Evolutionary conservation across 148 eudicot genomes (phyloP), one percentile per base, ranked within the genome.

Genomic region (Camellia sinensis): DNA sequence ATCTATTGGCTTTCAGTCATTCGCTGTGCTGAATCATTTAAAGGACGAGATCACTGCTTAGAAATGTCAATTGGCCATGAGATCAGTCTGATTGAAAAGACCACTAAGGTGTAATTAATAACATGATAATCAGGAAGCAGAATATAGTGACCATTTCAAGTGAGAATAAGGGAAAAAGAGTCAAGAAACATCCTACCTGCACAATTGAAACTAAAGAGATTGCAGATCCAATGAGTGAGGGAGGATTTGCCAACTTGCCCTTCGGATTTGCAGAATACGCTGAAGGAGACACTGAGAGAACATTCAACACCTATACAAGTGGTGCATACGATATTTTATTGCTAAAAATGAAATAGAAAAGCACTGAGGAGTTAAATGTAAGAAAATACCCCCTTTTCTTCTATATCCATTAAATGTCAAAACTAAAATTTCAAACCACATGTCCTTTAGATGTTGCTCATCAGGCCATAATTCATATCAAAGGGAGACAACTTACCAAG

Each of bases 201-300:
- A 88, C 87, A 41, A 88, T 84, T 76, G 93, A 90, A 50, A 90
- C 93, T 74, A 90, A 81, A 74, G 93, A 88, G 64, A 90, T 87
- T n/a, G 86, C 76, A 50, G 91, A 87, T 71, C 91, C 93, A 82
- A 83, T 82, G 37, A 90, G 79, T 17, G 74, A 67, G 67, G 93
- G 93, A 14, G 88, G 86, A 81, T 53, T 84, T 44, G 87, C 82
- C 73, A 88, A 52, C 82, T 87, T 90, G 59, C 83, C 71, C 37
- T 62, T 67, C 2, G 91, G 93, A 74, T 85, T 87, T 59, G 88
- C 87, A 21, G 89, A 90, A 85, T 86, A 86, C 56, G 93, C 89
- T 52, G 93, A 74, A 13, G 91, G 84, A 71, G 93, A 90, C 11
- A 86, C 88, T 9, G 91, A 87, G 4, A 90, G 88, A 80, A 84